Percentiles rank a stretch among this genome's conserved stretches.
These are phyloP conservation scores for Brassica incana DNA, from an alignment of 345 rosid species.

Conservation along the genomic window DNA sequence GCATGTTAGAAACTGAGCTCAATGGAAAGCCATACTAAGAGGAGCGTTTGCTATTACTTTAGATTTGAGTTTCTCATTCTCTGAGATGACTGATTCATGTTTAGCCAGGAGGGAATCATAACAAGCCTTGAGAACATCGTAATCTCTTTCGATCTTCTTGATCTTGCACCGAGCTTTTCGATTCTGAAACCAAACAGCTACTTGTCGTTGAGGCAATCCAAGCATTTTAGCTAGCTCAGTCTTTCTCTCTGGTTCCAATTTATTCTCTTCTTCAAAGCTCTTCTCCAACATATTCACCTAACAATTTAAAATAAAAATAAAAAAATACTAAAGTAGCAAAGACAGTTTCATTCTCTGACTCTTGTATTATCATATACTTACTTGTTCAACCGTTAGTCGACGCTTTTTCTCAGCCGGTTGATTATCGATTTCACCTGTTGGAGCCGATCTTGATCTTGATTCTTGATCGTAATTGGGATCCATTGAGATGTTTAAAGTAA, in stretches of 20 bases:
- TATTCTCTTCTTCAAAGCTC: slow-evolving; percentile 33
- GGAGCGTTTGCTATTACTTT: slow-evolving; percentile 5
- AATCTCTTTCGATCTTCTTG: slow-evolving; percentile 22
- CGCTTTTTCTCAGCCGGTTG: slow-evolving; percentile 14
- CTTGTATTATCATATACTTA: neutral
- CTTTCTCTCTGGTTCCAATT: slow-evolving; percentile 29
- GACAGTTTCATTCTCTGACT: neutral
- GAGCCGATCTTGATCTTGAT: slow-evolving; percentile 6
- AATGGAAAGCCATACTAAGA: neutral
- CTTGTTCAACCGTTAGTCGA: slow-evolving; percentile 18
- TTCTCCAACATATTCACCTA: slow-evolving; percentile 26
- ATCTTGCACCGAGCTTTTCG: slow-evolving; percentile 32
- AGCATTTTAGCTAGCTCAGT: slow-evolving; percentile 2
- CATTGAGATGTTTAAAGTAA: neutral
- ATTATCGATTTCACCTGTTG: neutral
- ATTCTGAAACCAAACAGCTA: slow-evolving; percentile 32
- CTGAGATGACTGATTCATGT: slow-evolving; percentile 28
- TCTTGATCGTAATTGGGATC: neutral
- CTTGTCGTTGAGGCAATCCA: slow-evolving; percentile 32
- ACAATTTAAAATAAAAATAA: neutral
- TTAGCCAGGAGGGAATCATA: slow-evolving; percentile 25
- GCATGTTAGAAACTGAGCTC: neutral
- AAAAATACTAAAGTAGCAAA: neutral
- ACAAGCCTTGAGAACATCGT: slow-evolving; percentile 26
- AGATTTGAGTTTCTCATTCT: slow-evolving; percentile 29